Conservation (phyloP, 2,329 filamentous ascomycete species). For the Sporothrix brasiliensis region DNA sequence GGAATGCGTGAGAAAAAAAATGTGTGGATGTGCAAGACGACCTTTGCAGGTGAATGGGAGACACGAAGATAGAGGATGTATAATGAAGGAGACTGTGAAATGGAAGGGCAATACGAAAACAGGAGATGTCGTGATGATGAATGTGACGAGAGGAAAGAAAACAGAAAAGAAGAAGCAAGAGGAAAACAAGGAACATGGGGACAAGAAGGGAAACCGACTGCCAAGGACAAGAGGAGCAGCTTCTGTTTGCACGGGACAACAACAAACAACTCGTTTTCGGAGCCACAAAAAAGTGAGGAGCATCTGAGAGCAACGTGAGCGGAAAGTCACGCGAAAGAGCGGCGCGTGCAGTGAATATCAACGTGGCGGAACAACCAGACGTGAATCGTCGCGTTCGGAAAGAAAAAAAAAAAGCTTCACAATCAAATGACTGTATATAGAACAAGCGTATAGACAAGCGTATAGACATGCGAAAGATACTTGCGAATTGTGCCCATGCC, state of each 20-base stretch:
- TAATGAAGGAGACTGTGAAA: background rate
- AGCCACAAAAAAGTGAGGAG: constrained; percentile 8
- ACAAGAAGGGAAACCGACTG: background rate
- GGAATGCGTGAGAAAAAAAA: background rate
- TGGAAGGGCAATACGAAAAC: too few relatives aligned
- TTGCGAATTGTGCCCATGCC: too few relatives aligned
- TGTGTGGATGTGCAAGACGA: background rate
- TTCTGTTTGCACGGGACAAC: background rate
- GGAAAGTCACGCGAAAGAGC: background rate
- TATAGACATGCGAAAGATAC: background rate
- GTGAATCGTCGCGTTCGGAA: background rate
- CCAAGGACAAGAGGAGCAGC: background rate
- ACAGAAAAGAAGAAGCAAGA: background rate
- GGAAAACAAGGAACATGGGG: background rate
- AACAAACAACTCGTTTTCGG: background rate
- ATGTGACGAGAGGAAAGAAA: background rate
- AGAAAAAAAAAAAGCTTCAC: background rate
- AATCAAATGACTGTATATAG: background rate
- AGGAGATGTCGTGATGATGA: background rate
- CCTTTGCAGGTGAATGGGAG: too few relatives aligned
- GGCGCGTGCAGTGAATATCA: background rate
- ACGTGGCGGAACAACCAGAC: background rate
- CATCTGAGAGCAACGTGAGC: background rate
- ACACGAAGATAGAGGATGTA: background rate
- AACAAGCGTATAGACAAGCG: background rate